These are phyloP conservation scores for Malus hybrid DNA, from an alignment of 331 rosid genomes.

Conservation along the genomic window DNA sequence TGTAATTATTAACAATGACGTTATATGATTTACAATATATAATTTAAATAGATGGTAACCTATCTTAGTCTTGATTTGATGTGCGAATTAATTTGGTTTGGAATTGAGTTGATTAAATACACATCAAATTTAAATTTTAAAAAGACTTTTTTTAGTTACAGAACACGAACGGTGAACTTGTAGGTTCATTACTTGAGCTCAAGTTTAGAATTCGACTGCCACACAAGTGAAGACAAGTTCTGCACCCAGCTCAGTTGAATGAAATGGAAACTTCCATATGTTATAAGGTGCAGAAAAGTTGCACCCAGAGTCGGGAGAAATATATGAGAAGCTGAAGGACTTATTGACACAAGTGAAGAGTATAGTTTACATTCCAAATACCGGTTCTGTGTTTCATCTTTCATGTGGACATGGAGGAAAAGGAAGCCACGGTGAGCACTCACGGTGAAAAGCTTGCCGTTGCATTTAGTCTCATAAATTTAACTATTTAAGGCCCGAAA, in stretches of 20 bases:
- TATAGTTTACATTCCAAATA: slow-evolving; percentile 25
- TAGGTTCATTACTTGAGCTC: too few relatives aligned
- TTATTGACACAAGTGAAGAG: slow-evolving; percentile 19
- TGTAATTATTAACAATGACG: too few relatives aligned
- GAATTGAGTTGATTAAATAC: too few relatives aligned
- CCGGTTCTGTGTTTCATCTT: slow-evolving; percentile 17
- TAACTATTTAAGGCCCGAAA: not conserved
- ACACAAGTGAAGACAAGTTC: too few relatives aligned
- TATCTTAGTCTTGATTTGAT: too few relatives aligned
- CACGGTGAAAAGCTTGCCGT: slow-evolving; percentile 33
- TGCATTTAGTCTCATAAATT: not conserved
- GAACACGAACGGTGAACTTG: too few relatives aligned
- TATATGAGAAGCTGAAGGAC: slow-evolving; percentile 20
- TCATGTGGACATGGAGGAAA: slow-evolving; percentile 29
- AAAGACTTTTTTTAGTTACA: too few relatives aligned
- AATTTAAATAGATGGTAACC: too few relatives aligned
- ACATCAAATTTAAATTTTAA: too few relatives aligned
- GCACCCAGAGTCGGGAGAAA: slow-evolving; percentile 11
- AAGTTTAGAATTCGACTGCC: too few relatives aligned
- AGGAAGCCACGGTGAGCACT: slow-evolving; percentile 17
- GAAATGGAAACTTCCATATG: slow-evolving; percentile 11
- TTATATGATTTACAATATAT: too few relatives aligned
- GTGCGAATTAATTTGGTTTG: too few relatives aligned
- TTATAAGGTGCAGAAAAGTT: slow-evolving; percentile 23
- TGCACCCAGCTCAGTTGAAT: slow-evolving; percentile 24